A percentile compares a stretch with the other conserved stretches of the same genome.
These are phyloP conservation scores for Clonostachys rosea DNA, from an alignment of 2,329 filamentous ascomycete species.

Conservation along the genomic window DNA sequence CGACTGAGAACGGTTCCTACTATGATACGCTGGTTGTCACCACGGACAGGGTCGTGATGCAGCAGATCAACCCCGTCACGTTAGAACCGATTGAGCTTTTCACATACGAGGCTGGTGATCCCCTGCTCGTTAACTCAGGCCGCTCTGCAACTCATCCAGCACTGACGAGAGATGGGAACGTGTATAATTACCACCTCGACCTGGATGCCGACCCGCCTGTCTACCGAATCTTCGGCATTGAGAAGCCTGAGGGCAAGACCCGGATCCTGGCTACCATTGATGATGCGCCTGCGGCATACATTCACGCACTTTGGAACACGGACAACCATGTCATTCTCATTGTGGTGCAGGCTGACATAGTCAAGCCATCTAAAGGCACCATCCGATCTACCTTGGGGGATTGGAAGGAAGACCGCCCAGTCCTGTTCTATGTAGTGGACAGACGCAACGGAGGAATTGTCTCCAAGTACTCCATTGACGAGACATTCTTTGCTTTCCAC, in stretches of 20 bases:
- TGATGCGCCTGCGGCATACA: conserved; percentile 57
- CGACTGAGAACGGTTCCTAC: conserved; percentile 28
- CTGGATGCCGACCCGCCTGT: conserved; percentile 43
- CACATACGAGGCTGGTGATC: conserved; percentile 57
- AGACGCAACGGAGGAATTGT: conserved; percentile 60
- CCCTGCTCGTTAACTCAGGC: conserved; percentile 56
- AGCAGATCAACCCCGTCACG: conserved; percentile 63
- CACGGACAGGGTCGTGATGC: conserved; percentile 54
- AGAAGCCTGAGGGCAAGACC: conserved; percentile 57
- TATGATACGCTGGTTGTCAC: conserved; percentile 44
- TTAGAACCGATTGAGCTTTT: conserved; percentile 67
- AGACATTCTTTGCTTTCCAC: conserved; percentile 72
- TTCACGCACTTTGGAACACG: conserved; percentile 79
- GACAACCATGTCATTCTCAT: conserved; percentile 68
- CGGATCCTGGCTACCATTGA: conserved; percentile 66
- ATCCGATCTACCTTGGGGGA: conserved; percentile 61
- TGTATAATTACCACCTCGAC: conserved; percentile 79
- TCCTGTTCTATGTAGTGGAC: conserved; percentile 73
- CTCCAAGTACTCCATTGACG: conserved; percentile 61
- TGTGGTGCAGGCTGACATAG: conserved; percentile 63
- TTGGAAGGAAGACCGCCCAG: conserved; percentile 51
- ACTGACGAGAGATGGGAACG: conserved; percentile 67
- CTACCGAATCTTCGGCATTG: conserved; percentile 68
- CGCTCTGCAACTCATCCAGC: conserved; percentile 66
- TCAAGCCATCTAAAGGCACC: conserved; percentile 44